A percentile compares a stretch with the other conserved stretches of the same genome.
phyloP scores from a whole-genome alignment of 495 filamentous ascomycete species.

The Ramalina intermedia region DNA sequence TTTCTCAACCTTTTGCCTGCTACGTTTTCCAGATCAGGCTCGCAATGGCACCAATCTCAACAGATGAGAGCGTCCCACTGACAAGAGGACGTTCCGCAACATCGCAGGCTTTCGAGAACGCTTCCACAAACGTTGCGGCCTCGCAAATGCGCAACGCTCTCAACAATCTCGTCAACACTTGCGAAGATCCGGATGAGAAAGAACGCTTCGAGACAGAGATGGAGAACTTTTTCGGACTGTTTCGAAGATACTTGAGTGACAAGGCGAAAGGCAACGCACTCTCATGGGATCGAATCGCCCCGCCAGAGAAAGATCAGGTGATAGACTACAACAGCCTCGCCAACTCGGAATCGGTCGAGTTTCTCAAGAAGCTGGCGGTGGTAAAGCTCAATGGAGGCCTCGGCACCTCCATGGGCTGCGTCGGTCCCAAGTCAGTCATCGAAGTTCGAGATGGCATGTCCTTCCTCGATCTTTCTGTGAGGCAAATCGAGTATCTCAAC shows the following conservation, averaged over 20 bases:
- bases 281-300: constrained; percentile 93
- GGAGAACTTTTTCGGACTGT: constrained; percentile 99
- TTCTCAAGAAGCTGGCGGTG: constrained; percentile 94
- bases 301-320: constrained; percentile 80
- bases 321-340: constrained; percentile 80
- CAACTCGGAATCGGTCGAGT: constrained; percentile 74
- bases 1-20: constrained; percentile 17
- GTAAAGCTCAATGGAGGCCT: constrained; percentile 99
- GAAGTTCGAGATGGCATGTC: constrained; percentile 99
- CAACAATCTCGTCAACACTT: constrained; percentile 80
- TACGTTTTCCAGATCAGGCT: constrained; percentile 4
- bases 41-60: not conserved
- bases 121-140: constrained; percentile 91
- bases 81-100: constrained; percentile 4
- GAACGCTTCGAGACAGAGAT: constrained; percentile 95
- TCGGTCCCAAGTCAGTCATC: constrained; percentile 98
- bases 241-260: constrained; percentile 95
- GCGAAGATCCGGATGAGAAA: constrained; percentile 69
- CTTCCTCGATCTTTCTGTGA: constrained; percentile 96
- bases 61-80: constrained; percentile 1
- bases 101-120: constrained; percentile 91
- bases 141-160: constrained; percentile 98
- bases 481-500: constrained; percentile 99
- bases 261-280: constrained; percentile 93
- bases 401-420: constrained; percentile 98